Percentiles rank a stretch among this genome's conserved stretches.
phyloP scores from a whole-genome alignment of 129 eudicot species.

The Chrysanthemum makinoi region DNA sequence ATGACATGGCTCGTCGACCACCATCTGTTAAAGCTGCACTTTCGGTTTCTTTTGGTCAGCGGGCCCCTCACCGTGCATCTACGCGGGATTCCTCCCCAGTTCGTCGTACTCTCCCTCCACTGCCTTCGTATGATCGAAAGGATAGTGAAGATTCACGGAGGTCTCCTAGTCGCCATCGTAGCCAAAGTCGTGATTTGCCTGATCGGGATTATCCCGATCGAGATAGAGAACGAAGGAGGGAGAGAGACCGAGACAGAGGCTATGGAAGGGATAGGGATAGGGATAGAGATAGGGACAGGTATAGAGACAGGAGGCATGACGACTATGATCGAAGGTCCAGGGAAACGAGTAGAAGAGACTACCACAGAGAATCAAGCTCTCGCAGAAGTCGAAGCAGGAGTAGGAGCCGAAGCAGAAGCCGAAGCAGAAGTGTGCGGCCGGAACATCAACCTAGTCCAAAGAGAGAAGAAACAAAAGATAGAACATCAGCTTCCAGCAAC shows the following conservation, averaged over 20 bases:
- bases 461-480: constrained; percentile 48
- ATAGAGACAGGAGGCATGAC: constrained; percentile 54
- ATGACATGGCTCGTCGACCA: constrained; percentile 92
- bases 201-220: constrained; percentile 62
- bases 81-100: constrained; percentile 98
- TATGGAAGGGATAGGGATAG: constrained; percentile 38
- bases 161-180: constrained; percentile 67
- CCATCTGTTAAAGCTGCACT: constrained; percentile 98
- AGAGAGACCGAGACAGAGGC: constrained; percentile 35
- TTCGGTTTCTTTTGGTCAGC: constrained; percentile 98
- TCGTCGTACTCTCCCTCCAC: constrained; percentile 67
- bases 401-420: constrained; percentile 64
- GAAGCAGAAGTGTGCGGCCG: constrained; percentile 51
- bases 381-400: constrained; percentile 69
- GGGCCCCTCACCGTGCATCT: constrained; percentile 99
- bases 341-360: constrained; percentile 51
- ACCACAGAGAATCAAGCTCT: constrained; percentile 54
- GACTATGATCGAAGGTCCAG: constrained; percentile 61
- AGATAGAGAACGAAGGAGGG: constrained; percentile 42
- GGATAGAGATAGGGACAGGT: constrained; percentile 43
- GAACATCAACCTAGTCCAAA: constrained; percentile 42
- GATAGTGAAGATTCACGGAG: constrained; percentile 53
- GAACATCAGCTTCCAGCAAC: constrained; percentile 64
- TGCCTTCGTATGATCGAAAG: constrained; percentile 59
- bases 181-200: constrained; percentile 77